These are phyloP conservation scores for Cicer cuneatum DNA, from an alignment of 306 rosid genomes.

Conservation along the genomic window DNA sequence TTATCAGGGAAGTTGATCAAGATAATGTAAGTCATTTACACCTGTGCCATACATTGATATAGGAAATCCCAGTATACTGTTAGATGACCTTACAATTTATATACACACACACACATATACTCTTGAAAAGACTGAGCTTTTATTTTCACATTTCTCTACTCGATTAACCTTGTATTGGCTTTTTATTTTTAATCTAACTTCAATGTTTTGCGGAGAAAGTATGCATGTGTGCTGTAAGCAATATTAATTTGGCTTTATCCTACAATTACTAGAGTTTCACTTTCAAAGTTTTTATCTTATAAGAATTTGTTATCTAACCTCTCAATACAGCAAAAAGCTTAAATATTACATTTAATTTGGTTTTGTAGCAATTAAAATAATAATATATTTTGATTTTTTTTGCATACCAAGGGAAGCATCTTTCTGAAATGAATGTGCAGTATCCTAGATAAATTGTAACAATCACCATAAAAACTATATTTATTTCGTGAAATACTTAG, in stretches of 20 bases:
- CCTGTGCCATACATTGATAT: conserved; percentile 17
- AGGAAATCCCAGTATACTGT: conserved; percentile 28
- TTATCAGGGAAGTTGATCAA: conserved; percentile 92
- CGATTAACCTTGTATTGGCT: conserved; percentile 18
- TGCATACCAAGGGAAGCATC: conserved; percentile 16
- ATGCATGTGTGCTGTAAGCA: conserved; percentile 22
- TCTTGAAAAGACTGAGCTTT: not conserved
- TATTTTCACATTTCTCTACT: conserved; percentile 27
- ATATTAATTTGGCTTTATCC: conserved; percentile 24
- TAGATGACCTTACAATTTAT: too few relatives aligned
- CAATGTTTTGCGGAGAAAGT: conserved; percentile 19
- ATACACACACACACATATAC: not conserved
- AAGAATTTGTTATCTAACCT: conserved; percentile 7
- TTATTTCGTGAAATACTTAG: not conserved
- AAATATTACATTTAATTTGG: not conserved
- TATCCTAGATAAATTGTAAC: conserved; percentile 14
- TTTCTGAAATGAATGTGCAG: not conserved
- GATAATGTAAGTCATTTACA: conserved; percentile 76
- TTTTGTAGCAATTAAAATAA: not conserved
- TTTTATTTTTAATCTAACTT: conserved; percentile 25
- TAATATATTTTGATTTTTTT: not conserved
- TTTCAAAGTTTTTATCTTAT: conserved; percentile 7
- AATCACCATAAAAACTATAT: not conserved
- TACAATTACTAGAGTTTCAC: conserved; percentile 20
- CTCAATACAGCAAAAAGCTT: conserved; percentile 16